These are phyloP conservation scores for Drechslera avenae DNA, from an alignment of 2,329 filamentous ascomycete species.

Conservation along the genomic window DNA sequence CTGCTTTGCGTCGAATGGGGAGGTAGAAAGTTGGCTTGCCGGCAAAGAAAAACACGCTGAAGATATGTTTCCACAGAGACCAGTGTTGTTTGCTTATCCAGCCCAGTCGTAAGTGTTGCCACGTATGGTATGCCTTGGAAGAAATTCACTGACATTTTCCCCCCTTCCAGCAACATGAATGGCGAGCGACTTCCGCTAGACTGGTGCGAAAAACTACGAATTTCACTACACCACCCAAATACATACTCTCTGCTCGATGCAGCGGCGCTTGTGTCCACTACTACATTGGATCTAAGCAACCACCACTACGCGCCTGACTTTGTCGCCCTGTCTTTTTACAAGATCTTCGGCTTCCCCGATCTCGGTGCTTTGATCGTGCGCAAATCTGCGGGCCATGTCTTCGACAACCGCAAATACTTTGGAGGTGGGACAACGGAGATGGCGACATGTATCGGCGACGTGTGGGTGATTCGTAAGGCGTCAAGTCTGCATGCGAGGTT, in stretches of 20 bases:
- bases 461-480: constrained; percentile 61
- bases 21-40: constrained; percentile 69
- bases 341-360: constrained; percentile 94
- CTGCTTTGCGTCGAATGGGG: constrained; percentile 68
- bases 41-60: constrained; percentile 9
- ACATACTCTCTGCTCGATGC: constrained; percentile 74
- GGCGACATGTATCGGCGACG: constrained; percentile 58
- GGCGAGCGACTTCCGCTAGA: constrained; percentile 72
- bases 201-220: constrained; percentile 54
- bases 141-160: background rate
- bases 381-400: constrained; percentile 65
- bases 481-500: constrained; percentile 63
- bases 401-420: constrained; percentile 65
- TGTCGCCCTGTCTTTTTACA: constrained; percentile 84
- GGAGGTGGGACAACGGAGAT: constrained; percentile 68
- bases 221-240: constrained; percentile 48
- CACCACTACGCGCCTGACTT: constrained; percentile 75
- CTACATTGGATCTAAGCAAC: constrained; percentile 61
- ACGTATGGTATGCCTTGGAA: no score
- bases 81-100: constrained; percentile 73
- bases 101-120: constrained; percentile 68
- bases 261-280: constrained; percentile 68
- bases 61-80: constrained; percentile 9
- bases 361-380: constrained; percentile 83
- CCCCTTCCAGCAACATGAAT: constrained; percentile 69